These are phyloP conservation scores for Talaromyces amestolkiae DNA, from an alignment of 2,329 filamentous ascomycete genomes.

Conservation along the genomic window DNA sequence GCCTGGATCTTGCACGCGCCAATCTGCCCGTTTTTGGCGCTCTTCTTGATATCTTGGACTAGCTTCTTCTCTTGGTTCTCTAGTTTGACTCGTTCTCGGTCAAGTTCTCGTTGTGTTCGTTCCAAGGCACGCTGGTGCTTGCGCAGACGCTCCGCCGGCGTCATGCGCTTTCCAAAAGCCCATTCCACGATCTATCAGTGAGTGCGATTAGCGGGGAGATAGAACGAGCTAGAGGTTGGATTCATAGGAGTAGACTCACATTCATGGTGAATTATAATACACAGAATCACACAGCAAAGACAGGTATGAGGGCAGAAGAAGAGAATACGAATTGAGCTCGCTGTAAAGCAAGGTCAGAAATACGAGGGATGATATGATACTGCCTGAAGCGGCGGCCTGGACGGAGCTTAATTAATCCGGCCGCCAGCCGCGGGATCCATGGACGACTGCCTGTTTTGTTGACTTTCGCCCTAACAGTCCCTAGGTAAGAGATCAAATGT, in stretches of 20 bases:
- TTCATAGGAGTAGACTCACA: slow-evolving; percentile 30
- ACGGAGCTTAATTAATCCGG: slow-evolving; percentile 6
- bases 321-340: not conserved
- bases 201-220: slow-evolving; percentile 22
- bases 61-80: slow-evolving; percentile 99
- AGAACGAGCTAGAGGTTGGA: not conserved
- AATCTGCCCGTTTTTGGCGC: slow-evolving; percentile 96
- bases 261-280: slow-evolving; percentile 34
- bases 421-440: not conserved
- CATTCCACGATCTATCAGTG: slow-evolving; percentile 84
- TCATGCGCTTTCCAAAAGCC: slow-evolving; percentile 99
- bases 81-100: slow-evolving; percentile 89
- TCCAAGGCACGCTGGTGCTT: slow-evolving; percentile 92
- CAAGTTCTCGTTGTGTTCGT: slow-evolving; percentile 93
- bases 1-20: slow-evolving; percentile 98
- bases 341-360: not conserved
- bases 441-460: not conserved
- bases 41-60: slow-evolving; percentile 94
- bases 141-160: slow-evolving; percentile 66
- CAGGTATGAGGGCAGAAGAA: not conserved
- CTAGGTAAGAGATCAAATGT: no score
- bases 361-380: not conserved
- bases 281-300: not conserved
- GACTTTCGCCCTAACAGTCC: not conserved
- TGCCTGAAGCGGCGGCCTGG: not conserved